A percentile compares a stretch with the other conserved stretches of the same genome.
phyloP scores from a whole-genome alignment of 1,139 yeast species.

The Geotrichum australiense region DNA sequence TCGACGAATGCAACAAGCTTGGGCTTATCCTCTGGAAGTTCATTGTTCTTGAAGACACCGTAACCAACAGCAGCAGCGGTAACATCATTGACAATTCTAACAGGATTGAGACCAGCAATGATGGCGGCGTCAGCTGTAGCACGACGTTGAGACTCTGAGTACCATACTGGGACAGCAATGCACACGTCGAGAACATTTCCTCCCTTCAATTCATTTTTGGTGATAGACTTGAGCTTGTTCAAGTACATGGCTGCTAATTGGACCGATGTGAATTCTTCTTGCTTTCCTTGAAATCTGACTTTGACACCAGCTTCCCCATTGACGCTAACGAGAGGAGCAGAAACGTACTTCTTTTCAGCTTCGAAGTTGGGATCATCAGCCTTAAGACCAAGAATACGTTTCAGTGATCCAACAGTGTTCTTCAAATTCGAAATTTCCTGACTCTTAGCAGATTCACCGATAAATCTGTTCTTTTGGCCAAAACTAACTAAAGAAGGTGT shows the following conservation, averaged over 20 bases:
- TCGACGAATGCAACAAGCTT: constrained; percentile 89
- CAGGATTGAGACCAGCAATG: constrained; percentile 96
- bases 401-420: constrained; percentile 91
- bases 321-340: constrained; percentile 59
- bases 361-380: constrained; percentile 71
- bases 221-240: constrained; percentile 78
- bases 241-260: constrained; percentile 94
- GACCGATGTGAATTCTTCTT: constrained; percentile 71
- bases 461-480: constrained; percentile 78
- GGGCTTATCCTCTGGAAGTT: constrained; percentile 87
- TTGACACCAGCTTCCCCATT: constrained; percentile 74
- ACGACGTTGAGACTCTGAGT: constrained; percentile 93
- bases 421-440: constrained; percentile 94
- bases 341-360: constrained; percentile 65
- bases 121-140: constrained; percentile 93
- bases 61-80: constrained; percentile 99
- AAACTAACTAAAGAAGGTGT: constrained; percentile 95
- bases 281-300: constrained; percentile 78
- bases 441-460: constrained; percentile 93
- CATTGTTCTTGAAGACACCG: constrained; percentile 94
- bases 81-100: constrained; percentile 91
- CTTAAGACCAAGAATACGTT: constrained; percentile 80
- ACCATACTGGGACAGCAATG: constrained; percentile 96
- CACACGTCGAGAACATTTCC: constrained; percentile 69
- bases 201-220: constrained; percentile 75